Conservation (phyloP, 2,329 filamentous ascomycete species). For the Arthrobotrys iridis region DNA sequence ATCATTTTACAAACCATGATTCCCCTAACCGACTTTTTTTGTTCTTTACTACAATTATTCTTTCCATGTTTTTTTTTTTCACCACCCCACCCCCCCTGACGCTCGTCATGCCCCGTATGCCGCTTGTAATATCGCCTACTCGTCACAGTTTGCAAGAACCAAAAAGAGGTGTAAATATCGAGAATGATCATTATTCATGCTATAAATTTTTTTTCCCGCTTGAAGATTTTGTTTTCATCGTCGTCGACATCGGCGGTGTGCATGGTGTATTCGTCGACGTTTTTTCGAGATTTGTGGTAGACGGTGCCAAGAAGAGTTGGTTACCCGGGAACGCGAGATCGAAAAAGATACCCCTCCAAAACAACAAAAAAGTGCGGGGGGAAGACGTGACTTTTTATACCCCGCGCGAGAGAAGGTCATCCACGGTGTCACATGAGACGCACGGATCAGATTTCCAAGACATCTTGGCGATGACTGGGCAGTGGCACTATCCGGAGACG, state of each 20-base stretch:
- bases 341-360: conserved; percentile 8
- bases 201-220: not conserved
- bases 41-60: too few species aligned
- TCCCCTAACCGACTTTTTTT: not conserved
- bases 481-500: conserved; percentile 3
- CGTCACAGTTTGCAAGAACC: not conserved
- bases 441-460: not conserved
- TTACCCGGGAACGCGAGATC: not conserved
- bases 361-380: conserved; percentile 17
- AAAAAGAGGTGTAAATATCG: conserved; percentile 25
- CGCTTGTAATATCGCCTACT: conserved; percentile 34
- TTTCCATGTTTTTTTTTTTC: not conserved
- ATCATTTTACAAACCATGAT: conserved; percentile 7
- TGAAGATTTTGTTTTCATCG: not conserved
- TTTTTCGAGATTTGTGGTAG: conserved; percentile 7
- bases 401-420: not conserved
- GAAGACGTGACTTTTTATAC: conserved; percentile 52
- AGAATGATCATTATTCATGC: not conserved
- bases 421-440: conserved; percentile 38
- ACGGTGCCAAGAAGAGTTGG: not conserved
- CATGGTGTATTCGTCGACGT: not conserved
- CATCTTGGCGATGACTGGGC: conserved; percentile 13
- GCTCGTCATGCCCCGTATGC: conserved; percentile 16
- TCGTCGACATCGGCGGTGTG: not conserved
- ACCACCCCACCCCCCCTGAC: not conserved